Conservation (phyloP, 345 rosid genomes). For the Conringia planisiliqua region DNA sequence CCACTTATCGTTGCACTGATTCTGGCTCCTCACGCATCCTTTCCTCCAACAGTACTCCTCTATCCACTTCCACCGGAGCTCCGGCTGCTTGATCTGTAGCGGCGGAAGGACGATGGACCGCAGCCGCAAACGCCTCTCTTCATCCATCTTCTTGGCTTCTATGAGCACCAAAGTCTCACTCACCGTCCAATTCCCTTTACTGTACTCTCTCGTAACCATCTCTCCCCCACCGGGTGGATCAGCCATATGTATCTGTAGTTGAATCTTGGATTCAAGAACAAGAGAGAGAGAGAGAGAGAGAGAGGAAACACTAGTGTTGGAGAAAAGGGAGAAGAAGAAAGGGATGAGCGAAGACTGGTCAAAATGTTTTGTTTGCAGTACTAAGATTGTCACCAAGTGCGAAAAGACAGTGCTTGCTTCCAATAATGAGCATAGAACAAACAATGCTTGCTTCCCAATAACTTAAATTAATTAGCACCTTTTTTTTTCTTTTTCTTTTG, state of each 20-base stretch:
- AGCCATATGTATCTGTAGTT: conserved; percentile 23
- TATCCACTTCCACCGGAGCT: conserved; percentile 91
- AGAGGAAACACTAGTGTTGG: not conserved
- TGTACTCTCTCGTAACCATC: conserved; percentile 48
- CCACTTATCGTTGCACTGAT: conserved; percentile 91
- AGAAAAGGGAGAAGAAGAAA: not conserved
- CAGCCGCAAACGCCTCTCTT: conserved; percentile 54
- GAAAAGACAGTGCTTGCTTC: conserved; percentile 6
- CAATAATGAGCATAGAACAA: not conserved
- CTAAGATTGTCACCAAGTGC: conserved; percentile 14
- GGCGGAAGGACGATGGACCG: conserved; percentile 5
- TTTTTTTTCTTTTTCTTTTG: not conserved
- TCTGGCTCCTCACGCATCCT: conserved; percentile 66
- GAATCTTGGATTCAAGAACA: not conserved
- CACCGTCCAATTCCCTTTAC: conserved; percentile 78
- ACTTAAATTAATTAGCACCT: not conserved
- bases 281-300: not conserved
- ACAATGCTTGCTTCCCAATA: not conserved
- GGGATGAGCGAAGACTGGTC: conserved; percentile 22
- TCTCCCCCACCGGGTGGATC: conserved; percentile 36
- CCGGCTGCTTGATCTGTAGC: conserved; percentile 7
- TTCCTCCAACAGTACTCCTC: conserved; percentile 70
- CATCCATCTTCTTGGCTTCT: conserved; percentile 72
- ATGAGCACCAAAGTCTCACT: conserved; percentile 69
- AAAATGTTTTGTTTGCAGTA: conserved; percentile 10